A percentile compares a stretch with the other conserved stretches of the same genome.
Evolutionary conservation across 495 filamentous ascomycete genomes (phyloP).

Genomic region (Podospora tetraspora): DNA sequence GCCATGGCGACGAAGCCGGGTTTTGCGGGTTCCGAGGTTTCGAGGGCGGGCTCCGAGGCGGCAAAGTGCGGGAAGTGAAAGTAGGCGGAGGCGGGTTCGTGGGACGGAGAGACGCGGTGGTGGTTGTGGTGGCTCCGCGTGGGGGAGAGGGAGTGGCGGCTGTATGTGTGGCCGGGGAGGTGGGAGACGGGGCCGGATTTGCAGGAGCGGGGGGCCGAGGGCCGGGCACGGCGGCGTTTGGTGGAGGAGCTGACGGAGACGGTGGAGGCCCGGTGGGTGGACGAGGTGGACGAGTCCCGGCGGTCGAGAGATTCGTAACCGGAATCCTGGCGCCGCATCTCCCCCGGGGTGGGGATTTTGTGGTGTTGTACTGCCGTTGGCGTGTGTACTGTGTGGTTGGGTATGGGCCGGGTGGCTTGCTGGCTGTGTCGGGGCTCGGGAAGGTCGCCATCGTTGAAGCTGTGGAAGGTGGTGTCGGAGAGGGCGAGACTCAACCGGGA

Average conservation of each 20-base stretch:
- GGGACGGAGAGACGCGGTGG: constrained; percentile 10
- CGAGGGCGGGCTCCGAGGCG: constrained; percentile 31
- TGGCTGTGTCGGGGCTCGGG: constrained; percentile 25
- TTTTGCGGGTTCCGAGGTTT: constrained; percentile 14
- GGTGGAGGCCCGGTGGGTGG: constrained; percentile 21
- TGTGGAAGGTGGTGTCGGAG: constrained; percentile 44
- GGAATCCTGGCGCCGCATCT: constrained; percentile 46
- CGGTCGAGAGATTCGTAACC: constrained; percentile 43
- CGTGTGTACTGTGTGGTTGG: constrained; percentile 7
- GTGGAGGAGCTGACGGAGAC: constrained; percentile 26
- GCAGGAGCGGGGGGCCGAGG: constrained; percentile 29
- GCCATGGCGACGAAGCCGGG: constrained; percentile 9
- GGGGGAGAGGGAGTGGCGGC: constrained; percentile 26
- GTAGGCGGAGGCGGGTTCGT: constrained; percentile 32
- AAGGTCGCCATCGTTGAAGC: constrained; percentile 41
- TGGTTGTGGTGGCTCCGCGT: constrained; percentile 18
- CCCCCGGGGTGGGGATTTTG: constrained; percentile 17
- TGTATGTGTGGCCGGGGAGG: constrained; percentile 19
- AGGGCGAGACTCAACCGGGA: constrained; percentile 38
- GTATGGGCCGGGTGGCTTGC: constrained; percentile 4
- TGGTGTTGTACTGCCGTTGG: constrained; percentile 8
- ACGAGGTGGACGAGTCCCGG: constrained; percentile 21
- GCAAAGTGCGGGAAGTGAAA: constrained; percentile 48
- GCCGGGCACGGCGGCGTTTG: constrained; percentile 30
- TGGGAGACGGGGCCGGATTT: constrained; percentile 30